Base-by-base conservation (phyloP, 768 basidiomycete species). In the Mycena leptocephala region DNA sequence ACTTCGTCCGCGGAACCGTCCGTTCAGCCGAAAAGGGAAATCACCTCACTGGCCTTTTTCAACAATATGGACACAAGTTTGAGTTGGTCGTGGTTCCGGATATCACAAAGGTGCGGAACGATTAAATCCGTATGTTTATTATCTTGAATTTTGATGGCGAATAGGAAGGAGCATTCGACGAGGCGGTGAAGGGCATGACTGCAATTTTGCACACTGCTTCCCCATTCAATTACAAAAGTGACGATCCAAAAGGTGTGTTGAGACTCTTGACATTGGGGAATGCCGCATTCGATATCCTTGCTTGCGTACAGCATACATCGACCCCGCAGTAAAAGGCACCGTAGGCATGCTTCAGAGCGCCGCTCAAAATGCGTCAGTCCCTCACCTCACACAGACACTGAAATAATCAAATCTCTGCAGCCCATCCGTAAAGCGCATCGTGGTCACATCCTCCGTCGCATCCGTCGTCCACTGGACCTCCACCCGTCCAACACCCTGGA, bases 161-260 rank as follows among this genome's bases (percentile, higher is more conserved):
- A 32, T 24, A 93, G 92, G 89, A 89, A 5, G 91, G 91, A 7
- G 94, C 93, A 0, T 97, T 96, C 76, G 94, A 96, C 81, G 92
- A 95, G 63, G 95, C 93, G 0, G 93, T 96, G 73, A 90, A 92
- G 81, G 95, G 90, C 2, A 91, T 96, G 13, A 92, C 95, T 72
- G 95, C 89, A 0, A 90, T 97, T 61, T 88, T 85, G 39, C 95
- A 95, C 79, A 91, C 88, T 5, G 94, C 94, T 0, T 94, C 94
- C 0, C 94, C 94, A 1, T 89, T 92, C 79, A 85, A 88, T 69
- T 76, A 86, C 30, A 84, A 88, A 1, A 87, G 85, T 1, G 84
- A 86, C n/a, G 87, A 92, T 46, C 89, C 89, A 3, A 79, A 85
- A 41, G 86, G 87, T 84, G 33, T 28, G 79, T 61, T 48, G 30